A percentile compares a stretch with the other conserved stretches of the same genome.
These are phyloP conservation scores for Dactylellina parvicollis DNA, from an alignment of 2,329 filamentous ascomycete species.

Conservation along the genomic window DNA sequence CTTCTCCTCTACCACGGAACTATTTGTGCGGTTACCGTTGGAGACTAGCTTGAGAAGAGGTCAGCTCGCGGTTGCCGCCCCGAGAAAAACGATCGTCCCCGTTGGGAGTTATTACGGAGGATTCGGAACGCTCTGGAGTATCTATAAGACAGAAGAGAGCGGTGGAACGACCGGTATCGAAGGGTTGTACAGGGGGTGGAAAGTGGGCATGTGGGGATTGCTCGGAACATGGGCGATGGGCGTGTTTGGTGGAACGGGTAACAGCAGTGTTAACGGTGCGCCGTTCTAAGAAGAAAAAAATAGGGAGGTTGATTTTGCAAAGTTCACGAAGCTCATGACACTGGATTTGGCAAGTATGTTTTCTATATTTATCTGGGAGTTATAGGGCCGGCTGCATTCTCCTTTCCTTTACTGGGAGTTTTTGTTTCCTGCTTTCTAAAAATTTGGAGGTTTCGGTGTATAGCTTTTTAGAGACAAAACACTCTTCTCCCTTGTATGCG, in stretches of 20 bases:
- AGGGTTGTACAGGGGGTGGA: constrained; percentile 69
- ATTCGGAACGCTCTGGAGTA: constrained; percentile 88
- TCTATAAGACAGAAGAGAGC: constrained; percentile 81
- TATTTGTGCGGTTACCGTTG: constrained; percentile 86
- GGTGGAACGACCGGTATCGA: constrained; percentile 63
- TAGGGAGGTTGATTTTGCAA: not conserved
- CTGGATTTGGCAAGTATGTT: constrained; percentile 20
- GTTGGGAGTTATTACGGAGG: constrained; percentile 85
- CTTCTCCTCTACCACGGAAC: constrained; percentile 78
- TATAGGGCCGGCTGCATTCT: constrained; percentile 13
- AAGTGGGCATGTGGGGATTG: constrained; percentile 68
- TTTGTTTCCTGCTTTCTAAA: constrained; percentile 2
- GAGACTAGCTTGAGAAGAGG: constrained; percentile 91
- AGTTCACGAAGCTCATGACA: constrained; percentile 33
- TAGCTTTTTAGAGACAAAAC: constrained; percentile 27
- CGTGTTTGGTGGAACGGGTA: constrained; percentile 59
- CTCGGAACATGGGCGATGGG: constrained; percentile 68
- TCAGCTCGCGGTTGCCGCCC: constrained; percentile 74
- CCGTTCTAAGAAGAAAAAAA: constrained; percentile 25
- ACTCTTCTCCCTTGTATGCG: constrained; percentile 43
- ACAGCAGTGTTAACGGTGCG: constrained; percentile 57
- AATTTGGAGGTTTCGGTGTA: constrained; percentile 29
- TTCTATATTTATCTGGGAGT: constrained; percentile 21
- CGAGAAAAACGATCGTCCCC: constrained; percentile 78
- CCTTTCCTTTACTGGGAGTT: constrained; percentile 33